phyloP scores from a whole-genome alignment of 2,329 filamentous ascomycete genomes.

The Talaromyces pinophilus region DNA sequence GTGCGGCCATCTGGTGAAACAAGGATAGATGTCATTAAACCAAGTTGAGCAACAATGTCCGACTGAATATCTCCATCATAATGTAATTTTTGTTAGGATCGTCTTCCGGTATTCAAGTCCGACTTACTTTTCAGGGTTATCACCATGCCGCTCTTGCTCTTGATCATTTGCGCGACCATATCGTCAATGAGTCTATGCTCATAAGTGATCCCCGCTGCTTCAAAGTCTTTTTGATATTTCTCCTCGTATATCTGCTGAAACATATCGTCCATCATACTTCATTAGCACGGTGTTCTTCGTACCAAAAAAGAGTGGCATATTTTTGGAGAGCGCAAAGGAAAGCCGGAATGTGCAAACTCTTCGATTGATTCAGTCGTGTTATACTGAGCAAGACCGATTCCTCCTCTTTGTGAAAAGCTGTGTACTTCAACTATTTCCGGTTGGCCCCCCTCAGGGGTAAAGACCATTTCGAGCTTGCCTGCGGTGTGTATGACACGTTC shows the following conservation, averaged over 20 bases:
- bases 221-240: constrained; percentile 83
- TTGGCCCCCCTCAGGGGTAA: constrained; percentile 76
- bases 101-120: not conserved
- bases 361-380: constrained; percentile 95
- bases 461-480: constrained; percentile 93
- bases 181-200: constrained; percentile 99
- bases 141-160: constrained; percentile 92
- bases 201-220: constrained; percentile 93
- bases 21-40: constrained; percentile 97
- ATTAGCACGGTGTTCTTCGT: constrained; percentile 99
- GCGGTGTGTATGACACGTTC: constrained; percentile 79
- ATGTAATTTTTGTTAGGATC: constrained; percentile 57
- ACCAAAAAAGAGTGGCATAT: constrained; percentile 96
- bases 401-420: constrained; percentile 75
- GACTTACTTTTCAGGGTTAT: constrained; percentile 93
- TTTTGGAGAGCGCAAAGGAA: constrained; percentile 88
- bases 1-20: constrained; percentile 96
- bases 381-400: constrained; percentile 92
- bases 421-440: constrained; percentile 86
- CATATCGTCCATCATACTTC: constrained; percentile 95
- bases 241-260: constrained; percentile 95
- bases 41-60: constrained; percentile 95
- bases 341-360: constrained; percentile 92
- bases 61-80: constrained; percentile 99
- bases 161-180: constrained; percentile 99